Evolutionary conservation across 139 green algal species (phyloP), one percentile per base, ranked within the genome.

Genomic region (Chlorella vulgaris): DNA sequence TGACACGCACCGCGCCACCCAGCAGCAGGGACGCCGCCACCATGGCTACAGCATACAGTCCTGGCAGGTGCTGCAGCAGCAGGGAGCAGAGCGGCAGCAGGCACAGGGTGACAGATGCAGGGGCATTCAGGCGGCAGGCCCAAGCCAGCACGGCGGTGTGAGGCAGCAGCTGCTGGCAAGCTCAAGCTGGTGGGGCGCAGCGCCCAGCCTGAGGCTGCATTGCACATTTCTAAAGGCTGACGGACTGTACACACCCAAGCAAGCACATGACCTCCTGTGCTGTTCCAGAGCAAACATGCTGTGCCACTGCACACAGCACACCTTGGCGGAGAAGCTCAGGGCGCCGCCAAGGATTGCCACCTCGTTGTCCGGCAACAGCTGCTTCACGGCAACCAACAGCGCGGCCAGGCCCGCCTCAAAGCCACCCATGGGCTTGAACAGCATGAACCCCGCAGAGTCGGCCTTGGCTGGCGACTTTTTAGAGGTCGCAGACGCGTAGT

Each of bases 301-400:
- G 60, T 19, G 7, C 60, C 60, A 68, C 7, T 31, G 26, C 24
- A 68, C 26, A 13, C n/a, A n/a, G 10, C 75, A 28, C 47, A 96
- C 92, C 90, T 92, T 93, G 40, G 88, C 92, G 10, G 83, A 85
- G 19, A 98, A 90, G 62, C 87, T 93, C 26, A 98, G 31, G 5
- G 89, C 66, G 0, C 87, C 93, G 1, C 47, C 74, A 31, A 94
- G 80, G 13, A 96, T 53, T 29, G 89, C 93, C 2, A 97, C 78
- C 61, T 98, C 96, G 29, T 93, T 94, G 21, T 98, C 93, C 0
- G 94, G 93, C 81, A 97, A 93, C 4, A 97, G 84, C 86, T 98
- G 95, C 89, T 99, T 99, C 0, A 98, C 65, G 3, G 88, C 94
- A 36, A 98, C 95, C 47, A 98, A 82, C 47, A 98, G 81, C 0